Evolutionary conservation across 2,329 filamentous ascomycete species (phyloP).

Genomic region (Rhynchosporium graminicola): DNA sequence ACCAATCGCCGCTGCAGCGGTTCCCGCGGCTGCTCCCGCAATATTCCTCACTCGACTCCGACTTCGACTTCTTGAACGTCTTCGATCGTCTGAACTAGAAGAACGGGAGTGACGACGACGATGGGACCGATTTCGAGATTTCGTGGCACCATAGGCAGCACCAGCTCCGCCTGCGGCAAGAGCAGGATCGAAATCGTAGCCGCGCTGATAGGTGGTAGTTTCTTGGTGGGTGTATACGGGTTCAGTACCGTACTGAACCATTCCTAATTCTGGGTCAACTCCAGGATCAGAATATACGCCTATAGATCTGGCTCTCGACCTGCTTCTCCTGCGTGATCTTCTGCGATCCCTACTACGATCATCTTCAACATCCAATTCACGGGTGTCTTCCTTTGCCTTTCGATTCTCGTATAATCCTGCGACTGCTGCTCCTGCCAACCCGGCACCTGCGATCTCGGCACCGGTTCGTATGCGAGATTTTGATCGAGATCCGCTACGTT

Average conservation of each 20-base stretch:
- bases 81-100: conserved; percentile 33
- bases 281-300: conserved; percentile 50
- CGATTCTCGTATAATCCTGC: conserved; percentile 62
- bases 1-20: conserved; percentile 62
- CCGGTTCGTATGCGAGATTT: conserved; percentile 49
- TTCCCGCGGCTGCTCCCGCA: conserved; percentile 55
- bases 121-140: conserved; percentile 28
- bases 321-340: conserved; percentile 39
- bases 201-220: conserved; percentile 36
- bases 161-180: conserved; percentile 32
- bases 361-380: conserved; percentile 42
- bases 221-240: conserved; percentile 50
- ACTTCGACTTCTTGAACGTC: conserved; percentile 31
- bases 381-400: conserved; percentile 58
- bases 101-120: conserved; percentile 29
- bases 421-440: conserved; percentile 60
- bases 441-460: conserved; percentile 61
- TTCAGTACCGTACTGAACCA: conserved; percentile 66
- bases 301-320: conserved; percentile 52
- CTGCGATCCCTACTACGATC: conserved; percentile 37
- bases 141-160: conserved; percentile 33
- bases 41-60: conserved; percentile 57
- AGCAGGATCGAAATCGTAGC: conserved; percentile 33
- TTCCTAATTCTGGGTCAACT: conserved; percentile 65
- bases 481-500: conserved; percentile 44